A percentile compares a stretch with the other conserved stretches of the same genome.
Conservation (phyloP, 768 basidiomycete genomes). For the Tremella yokohamensis region DNA sequence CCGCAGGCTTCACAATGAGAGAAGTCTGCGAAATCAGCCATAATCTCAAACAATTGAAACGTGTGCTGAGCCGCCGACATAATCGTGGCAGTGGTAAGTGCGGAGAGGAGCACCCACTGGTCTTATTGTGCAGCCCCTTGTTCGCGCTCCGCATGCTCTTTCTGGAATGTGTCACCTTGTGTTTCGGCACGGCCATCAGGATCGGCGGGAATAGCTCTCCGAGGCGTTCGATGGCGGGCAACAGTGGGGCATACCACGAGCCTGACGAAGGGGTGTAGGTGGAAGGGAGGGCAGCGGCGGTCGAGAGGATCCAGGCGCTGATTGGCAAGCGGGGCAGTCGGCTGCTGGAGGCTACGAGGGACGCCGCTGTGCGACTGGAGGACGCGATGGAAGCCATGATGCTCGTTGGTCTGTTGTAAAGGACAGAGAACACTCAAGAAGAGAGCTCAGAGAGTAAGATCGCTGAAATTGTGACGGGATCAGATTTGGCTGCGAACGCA, state of each 20-base stretch:
- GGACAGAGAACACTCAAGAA: background rate
- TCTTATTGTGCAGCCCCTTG: conserved; percentile 91
- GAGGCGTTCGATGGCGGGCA: conserved; percentile 56
- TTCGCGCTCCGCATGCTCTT: conserved; percentile 94
- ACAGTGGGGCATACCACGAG: conserved; percentile 10
- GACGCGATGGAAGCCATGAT: conserved; percentile 17
- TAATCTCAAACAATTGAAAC: too few relatives aligned
- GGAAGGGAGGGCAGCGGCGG: conserved; percentile 34
- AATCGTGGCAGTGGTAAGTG: background rate
- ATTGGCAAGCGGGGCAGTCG: conserved; percentile 9
- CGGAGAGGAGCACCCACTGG: conserved; percentile 58
- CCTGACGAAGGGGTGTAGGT: conserved; percentile 6
- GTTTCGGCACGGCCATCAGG: conserved; percentile 88
- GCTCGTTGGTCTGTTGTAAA: background rate
- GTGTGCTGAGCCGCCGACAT: conserved; percentile 9
- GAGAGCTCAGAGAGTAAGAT: background rate
- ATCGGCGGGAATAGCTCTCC: conserved; percentile 80
- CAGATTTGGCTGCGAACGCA: too few relatives aligned
- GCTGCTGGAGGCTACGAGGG: conserved; percentile 8
- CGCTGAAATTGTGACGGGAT: background rate
- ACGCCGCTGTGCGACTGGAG: conserved; percentile 6
- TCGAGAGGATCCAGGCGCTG: conserved; percentile 8
- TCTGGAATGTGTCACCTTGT: conserved; percentile 84
- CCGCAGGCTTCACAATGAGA: conserved; percentile 89
- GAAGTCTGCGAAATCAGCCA: conserved; percentile 61